Conservation (phyloP, 148 eudicot species). For the Agrostemma githago region DNA sequence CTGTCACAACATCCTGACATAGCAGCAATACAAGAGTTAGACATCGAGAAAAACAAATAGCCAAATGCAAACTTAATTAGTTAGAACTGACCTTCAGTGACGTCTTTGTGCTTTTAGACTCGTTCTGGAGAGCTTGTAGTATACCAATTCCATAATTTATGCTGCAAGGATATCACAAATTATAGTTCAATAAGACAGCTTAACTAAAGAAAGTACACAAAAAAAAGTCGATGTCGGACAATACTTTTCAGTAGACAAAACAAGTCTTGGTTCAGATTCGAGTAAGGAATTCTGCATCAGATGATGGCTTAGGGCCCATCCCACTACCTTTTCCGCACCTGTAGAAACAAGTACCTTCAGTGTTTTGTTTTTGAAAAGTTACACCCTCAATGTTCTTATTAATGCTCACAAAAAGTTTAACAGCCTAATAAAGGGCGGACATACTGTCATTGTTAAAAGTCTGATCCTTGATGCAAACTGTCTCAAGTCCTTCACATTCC, state of each 20-base stretch:
- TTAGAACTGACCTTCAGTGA: constrained; percentile 58
- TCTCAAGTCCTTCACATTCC: constrained; percentile 77
- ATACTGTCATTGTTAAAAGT: constrained; percentile 72
- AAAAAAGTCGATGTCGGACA: constrained; percentile 1
- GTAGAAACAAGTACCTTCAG: constrained; percentile 22
- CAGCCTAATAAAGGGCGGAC: constrained; percentile 16
- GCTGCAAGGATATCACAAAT: constrained; percentile 40
- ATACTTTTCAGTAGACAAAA: constrained; percentile 70
- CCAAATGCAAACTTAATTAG: neutral
- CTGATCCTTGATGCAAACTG: constrained; percentile 63
- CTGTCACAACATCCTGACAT: constrained; percentile 83
- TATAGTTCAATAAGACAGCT: constrained; percentile 6
- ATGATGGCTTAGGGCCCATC: constrained; percentile 90
- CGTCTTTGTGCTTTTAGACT: constrained; percentile 79
- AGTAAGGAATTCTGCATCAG: constrained; percentile 53
- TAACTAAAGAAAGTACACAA: constrained; percentile 6
- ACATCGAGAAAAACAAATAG: neutral
- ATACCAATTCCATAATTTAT: constrained; percentile 70
- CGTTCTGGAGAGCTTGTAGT: constrained; percentile 70
- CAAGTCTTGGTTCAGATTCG: constrained; percentile 50
- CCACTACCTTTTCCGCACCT: constrained; percentile 92
- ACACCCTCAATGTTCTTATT: too few species aligned
- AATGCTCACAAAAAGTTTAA: neutral
- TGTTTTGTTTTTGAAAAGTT: neutral
- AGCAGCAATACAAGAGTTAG: constrained; percentile 16